Percentiles rank a stretch among this genome's conserved stretches.
Conservation (phyloP, 208 protist species). For the Naegleria lovaniensis region DNA sequence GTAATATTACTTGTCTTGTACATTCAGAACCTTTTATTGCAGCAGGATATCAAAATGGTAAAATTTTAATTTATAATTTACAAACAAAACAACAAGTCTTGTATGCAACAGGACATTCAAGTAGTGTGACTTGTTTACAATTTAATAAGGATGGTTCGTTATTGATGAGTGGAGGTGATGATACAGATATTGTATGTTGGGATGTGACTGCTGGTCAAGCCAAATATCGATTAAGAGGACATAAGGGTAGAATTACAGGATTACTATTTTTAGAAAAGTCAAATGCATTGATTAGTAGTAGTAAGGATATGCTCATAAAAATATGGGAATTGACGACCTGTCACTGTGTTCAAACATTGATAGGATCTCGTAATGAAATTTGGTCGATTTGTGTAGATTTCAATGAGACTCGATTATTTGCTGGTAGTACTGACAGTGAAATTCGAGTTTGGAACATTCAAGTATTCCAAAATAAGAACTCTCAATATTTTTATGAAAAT, state of each 20-base stretch:
- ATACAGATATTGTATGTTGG: constrained; percentile 97
- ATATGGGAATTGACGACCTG: constrained; percentile 17
- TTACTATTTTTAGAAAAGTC: constrained; percentile 50
- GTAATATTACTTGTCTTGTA: neutral
- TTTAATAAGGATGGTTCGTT: constrained; percentile 52
- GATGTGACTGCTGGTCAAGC: constrained; percentile 76
- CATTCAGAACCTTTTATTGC: neutral
- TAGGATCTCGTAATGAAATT: constrained; percentile 23
- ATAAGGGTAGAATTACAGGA: constrained; percentile 66
- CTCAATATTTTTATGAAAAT: neutral
- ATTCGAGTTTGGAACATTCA: constrained; percentile 9
- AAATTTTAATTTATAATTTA: neutral
- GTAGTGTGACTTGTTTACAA: constrained; percentile 30
- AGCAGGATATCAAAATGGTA: constrained; percentile 8
- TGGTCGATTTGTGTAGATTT: neutral
- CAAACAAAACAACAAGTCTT: neutral
- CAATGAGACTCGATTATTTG: neutral
- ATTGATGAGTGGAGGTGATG: constrained; percentile 75
- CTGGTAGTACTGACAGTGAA: neutral
- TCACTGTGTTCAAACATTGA: constrained; percentile 28
- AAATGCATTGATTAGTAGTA: neutral
- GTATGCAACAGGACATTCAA: neutral
- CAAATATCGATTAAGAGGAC: constrained; percentile 66
- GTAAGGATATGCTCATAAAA: constrained; percentile 28
- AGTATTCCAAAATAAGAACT: neutral